Conservation (phyloP, 768 basidiomycete species). For the Agaricus blazei region DNA sequence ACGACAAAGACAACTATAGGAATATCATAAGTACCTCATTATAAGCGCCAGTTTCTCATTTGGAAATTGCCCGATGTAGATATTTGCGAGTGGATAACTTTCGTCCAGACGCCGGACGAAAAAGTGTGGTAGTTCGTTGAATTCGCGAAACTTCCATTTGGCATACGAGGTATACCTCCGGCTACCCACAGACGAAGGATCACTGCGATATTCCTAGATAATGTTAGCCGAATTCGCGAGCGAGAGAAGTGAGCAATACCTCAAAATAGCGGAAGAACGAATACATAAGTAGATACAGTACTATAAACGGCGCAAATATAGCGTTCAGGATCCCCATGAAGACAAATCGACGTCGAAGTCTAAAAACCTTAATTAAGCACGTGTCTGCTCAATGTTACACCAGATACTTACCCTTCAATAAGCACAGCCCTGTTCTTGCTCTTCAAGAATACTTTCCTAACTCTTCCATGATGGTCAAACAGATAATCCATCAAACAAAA, state of each 20-base stretch:
- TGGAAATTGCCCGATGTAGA: slow-evolving; percentile 97
- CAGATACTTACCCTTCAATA: slow-evolving; percentile 68
- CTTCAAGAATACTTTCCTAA: slow-evolving; percentile 88
- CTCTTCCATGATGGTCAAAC: slow-evolving; percentile 86
- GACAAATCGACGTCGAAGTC: slow-evolving; percentile 80
- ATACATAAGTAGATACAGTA: slow-evolving; percentile 93
- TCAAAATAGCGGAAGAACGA: slow-evolving; percentile 99
- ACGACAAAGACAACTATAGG: background rate
- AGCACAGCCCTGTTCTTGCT: slow-evolving; percentile 72
- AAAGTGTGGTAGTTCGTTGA: slow-evolving; percentile 94
- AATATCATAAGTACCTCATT: slow-evolving; percentile 61
- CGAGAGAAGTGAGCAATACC: slow-evolving; percentile 39
- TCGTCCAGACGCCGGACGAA: slow-evolving; percentile 84
- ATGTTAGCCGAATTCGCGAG: background rate
- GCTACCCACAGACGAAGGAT: slow-evolving; percentile 91
- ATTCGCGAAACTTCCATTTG: slow-evolving; percentile 98
- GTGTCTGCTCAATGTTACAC: background rate
- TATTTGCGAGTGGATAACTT: slow-evolving; percentile 84
- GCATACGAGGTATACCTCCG: slow-evolving; percentile 93
- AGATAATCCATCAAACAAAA: slow-evolving; percentile 95
- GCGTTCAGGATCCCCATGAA: slow-evolving; percentile 98
- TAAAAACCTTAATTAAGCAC: slow-evolving; percentile 24
- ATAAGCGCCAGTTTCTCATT: slow-evolving; percentile 88
- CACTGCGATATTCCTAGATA: slow-evolving; percentile 93
- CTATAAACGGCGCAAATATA: slow-evolving; percentile 94